Evolutionary conservation across 2,329 filamentous ascomycete genomes (phyloP), one percentile per base, ranked within the genome.

Genomic region (Cladosporium velox): DNA sequence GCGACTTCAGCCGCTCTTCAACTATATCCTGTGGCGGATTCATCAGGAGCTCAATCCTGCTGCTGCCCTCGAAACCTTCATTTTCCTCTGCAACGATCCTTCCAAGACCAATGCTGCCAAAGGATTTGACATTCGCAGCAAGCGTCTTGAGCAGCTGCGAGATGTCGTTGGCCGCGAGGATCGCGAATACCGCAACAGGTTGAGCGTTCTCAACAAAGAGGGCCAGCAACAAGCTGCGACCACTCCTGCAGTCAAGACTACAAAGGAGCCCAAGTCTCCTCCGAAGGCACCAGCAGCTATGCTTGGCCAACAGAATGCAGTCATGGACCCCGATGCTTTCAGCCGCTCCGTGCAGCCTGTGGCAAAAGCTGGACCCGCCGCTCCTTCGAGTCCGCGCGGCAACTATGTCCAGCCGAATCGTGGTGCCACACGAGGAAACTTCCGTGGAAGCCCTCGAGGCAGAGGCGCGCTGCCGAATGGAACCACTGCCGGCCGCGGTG

Each of bases 1-100:
- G 15, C 72, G 74, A 47, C 74, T 84, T 18, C 81, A 79, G 66
- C 79, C 82, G 4, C 77, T 84, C 35, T 83, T 84, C 77, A 83
- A 82, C 71, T 82, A 84, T 69, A 80, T 83, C 30, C 72, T 84
- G 8, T 84, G 82, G 82, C 79, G 80, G 70, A 81, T 84, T 65
- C 79, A 84, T 71, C 81, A 82, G 64, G 82, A 83, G 66, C 73
- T 75, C 11, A 81, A 83, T 66, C 80, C 80, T 1, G 77, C 80
- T 38, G 79, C 80, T 44, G 80, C 81, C 10, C 76, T 83, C 5
- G 82, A 82, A 68, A 80, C 80, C 8, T 84, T 82, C 74, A 83
- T 84, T 67, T 81, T 84, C 68, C 76, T 84, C 52, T 84, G 81
- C 63, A 84, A 84, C 68, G 82, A 84, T 67, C 73, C 78, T 1